phyloP scores from a whole-genome alignment of 345 rosid genomes.

The Brassica incana region DNA sequence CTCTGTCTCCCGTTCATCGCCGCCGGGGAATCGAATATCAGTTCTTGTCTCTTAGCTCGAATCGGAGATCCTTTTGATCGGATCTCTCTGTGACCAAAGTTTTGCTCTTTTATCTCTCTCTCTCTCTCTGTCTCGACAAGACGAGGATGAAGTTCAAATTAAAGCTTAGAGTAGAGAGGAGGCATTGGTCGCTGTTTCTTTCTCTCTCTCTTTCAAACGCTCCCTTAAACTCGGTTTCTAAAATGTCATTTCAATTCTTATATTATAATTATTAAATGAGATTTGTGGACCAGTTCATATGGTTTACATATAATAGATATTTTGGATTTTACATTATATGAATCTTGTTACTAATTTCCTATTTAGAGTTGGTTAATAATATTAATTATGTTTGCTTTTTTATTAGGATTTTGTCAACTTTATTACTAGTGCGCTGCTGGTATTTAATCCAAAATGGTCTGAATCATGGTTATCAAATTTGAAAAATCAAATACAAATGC shows the following conservation, averaged over 20 bases:
- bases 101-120: not conserved
- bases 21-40: not conserved
- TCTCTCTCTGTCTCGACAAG: conserved; percentile 21
- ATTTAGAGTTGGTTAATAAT: not conserved
- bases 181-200: conserved; percentile 19
- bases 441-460: not conserved
- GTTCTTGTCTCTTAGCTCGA: conserved; percentile 25
- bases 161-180: conserved; percentile 34
- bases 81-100: conserved; percentile 28
- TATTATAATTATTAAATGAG: not conserved
- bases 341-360: not conserved
- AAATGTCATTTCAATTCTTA: conserved; percentile 15
- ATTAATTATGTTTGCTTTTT: not conserved
- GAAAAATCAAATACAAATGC: not conserved
- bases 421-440: not conserved
- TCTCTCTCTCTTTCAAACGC: conserved; percentile 22
- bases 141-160: conserved; percentile 35
- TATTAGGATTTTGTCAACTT: not conserved
- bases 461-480: not conserved
- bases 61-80: conserved; percentile 35
- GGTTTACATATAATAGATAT: not conserved
- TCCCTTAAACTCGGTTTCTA: conserved; percentile 32
- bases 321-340: not conserved
- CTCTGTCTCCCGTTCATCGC: conserved; percentile 78
- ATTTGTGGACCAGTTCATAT: conserved; percentile 27